Evolutionary conservation across 1,284 basidiomycete species (phyloP).

Genomic region (Malassezia japonica): DNA sequence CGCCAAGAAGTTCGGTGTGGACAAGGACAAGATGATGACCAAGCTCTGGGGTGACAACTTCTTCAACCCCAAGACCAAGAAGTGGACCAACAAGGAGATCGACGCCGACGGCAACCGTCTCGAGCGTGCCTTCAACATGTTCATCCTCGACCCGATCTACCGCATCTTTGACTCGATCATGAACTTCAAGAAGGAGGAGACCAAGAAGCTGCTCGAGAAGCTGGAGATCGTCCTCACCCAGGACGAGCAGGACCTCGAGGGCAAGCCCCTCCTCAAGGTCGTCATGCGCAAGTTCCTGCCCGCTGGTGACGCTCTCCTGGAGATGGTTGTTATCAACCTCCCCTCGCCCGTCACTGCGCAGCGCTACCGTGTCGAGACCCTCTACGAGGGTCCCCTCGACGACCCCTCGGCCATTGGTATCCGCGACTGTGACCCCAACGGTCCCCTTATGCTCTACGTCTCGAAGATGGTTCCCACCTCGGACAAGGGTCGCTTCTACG

Average conservation of each 20-base stretch:
- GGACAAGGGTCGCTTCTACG: slow-evolving; percentile 99
- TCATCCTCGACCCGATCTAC: slow-evolving; percentile 99
- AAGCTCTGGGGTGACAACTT: slow-evolving; percentile 99
- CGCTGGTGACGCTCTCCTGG: slow-evolving; percentile 93
- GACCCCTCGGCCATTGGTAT: slow-evolving; percentile 98
- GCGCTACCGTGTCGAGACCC: slow-evolving; percentile 96
- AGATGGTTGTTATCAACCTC: slow-evolving; percentile 98
- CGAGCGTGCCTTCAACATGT: slow-evolving; percentile 58
- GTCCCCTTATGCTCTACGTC: slow-evolving; percentile 93
- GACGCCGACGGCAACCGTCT: slow-evolving; percentile 77
- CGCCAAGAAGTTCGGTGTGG: slow-evolving; percentile 97
- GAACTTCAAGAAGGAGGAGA: slow-evolving; percentile 98
- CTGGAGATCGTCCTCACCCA: slow-evolving; percentile 82
- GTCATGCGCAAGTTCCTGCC: slow-evolving; percentile 99
- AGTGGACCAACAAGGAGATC: slow-evolving; percentile 77
- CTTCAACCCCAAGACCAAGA: slow-evolving; percentile 95
- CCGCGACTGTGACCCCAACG: slow-evolving; percentile 94
- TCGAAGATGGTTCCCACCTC: slow-evolving; percentile 99
- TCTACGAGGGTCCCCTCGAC: slow-evolving; percentile 99
- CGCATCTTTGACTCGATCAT: slow-evolving; percentile 96
- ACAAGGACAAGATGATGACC: slow-evolving; percentile 94
- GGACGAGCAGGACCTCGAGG: slow-evolving; percentile 90
- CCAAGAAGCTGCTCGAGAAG: slow-evolving; percentile 80
- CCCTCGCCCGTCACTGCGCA: slow-evolving; percentile 92
- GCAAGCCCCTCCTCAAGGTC: slow-evolving; percentile 92